Base-by-base conservation (phyloP, 164 flowering plant species). In the Chimonanthus salicifolius region DNA sequence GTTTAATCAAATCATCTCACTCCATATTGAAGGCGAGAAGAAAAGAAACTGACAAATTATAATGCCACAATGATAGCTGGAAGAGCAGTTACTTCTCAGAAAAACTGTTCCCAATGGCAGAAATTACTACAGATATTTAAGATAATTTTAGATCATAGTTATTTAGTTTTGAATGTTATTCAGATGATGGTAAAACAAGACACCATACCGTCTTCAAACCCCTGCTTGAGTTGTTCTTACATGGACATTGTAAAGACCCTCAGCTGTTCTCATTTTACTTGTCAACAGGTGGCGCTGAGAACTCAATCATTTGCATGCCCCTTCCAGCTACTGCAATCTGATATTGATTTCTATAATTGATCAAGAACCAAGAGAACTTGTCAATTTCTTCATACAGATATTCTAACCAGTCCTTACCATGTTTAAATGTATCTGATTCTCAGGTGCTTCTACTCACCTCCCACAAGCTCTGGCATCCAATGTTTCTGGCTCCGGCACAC, bases 401-500 rank as follows among this genome's bases (percentile, higher is more conserved):
- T 69, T 21, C 2, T 21, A 15, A 62, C 64, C 10, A 43, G 0
- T 10, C 21, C 48, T 64, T 4, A 6, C 7, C 33, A 51, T 20
- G 62, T n/a, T n/a, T 2, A 18, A 3, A 51, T 7, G 62, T 46
- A 62, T 16, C 51, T 44, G 15, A 43, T 48, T 15, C 45, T 49
- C 58, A 54, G 60, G 70, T 50, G 58, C 10, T 54, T 67, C 64
- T 60, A 74, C 82, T 83, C 48, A 95, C 99, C 92, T 85, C 77
- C 82, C 84, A 77, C 82, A 85, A 71, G 78, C 79, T 84, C 80
- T 83, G 47, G 86, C 97, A 84, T 88, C 89, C 76, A 95, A 73
- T 16, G 97, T 83, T 84, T 95, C 99, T 71, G 99, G 99, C 85
- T 95, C 99, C 33, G 98, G 94, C 76, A 95, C 98, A 82, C 92